Base-by-base conservation (phyloP, 2,329 filamentous ascomycete genomes). In the Pseudogymnoascus sp. region DNA sequence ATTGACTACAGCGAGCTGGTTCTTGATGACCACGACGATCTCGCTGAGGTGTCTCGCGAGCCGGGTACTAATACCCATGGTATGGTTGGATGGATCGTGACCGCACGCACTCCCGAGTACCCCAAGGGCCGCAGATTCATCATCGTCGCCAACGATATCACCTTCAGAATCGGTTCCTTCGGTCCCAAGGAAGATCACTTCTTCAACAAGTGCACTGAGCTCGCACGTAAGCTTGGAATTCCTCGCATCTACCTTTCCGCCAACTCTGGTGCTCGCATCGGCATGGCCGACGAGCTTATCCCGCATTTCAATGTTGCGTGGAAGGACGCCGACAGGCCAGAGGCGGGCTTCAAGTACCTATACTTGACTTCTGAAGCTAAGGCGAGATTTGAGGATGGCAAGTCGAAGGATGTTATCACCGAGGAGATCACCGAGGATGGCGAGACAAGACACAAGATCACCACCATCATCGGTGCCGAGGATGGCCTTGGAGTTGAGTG, bases 21-120 rank as follows among this genome's bases (percentile, higher is more conserved):
- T 10, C 84, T 99, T 47, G 94, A 99, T 73, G 94, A 99, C 73
- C 85, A 87, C 69, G 93, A 97, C 77, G 94, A 89, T 73, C 80
- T 99, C 28, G 86, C 91, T 61, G 93, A 99, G 76, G 92, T 99
- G 67, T 90, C 92, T 71, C 91, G 94, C 69, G 93, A 97, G 73
- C 91, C 94, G 64, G 94, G 94, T 67, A 94, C 91, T 73, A 99
- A 99, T 81, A 90, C 83, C 47, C 94, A 94, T 73, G 94, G 94
- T 79, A 99, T 99, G 94, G 93, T 99, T 63, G 94, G 92, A 69
- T 99, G 94, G 94, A 84, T 97, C 68, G 88, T 97, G 75, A 95
- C 91, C 66, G 94, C 92, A 14, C 91, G 87, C 74, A 97, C 94
- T 1, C 94, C 94, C 8, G 94, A 99, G 77, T 99, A 99, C 75